Percentiles rank a stretch among this genome's conserved stretches.
These are phyloP conservation scores for Fusarium graminum DNA, from an alignment of 2,329 filamentous ascomycete genomes.

Conservation along the genomic window DNA sequence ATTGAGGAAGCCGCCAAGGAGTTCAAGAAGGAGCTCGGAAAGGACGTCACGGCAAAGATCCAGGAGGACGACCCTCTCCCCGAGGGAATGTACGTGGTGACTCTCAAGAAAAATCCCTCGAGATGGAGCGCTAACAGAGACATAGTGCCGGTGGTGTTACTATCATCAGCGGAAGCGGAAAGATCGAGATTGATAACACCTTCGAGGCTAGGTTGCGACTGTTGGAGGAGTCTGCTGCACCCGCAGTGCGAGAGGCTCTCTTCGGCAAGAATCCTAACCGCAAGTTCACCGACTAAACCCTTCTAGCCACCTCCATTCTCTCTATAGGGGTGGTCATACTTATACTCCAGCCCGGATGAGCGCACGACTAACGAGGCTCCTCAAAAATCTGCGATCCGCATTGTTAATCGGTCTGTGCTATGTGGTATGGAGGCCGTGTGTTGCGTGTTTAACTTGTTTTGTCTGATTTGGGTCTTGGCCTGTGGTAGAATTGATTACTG, in stretches of 20 bases:
- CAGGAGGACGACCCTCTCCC: constrained; percentile 85
- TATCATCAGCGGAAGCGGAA: constrained; percentile 85
- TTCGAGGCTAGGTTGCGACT: constrained; percentile 91
- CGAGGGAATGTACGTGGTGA: constrained; percentile 79
- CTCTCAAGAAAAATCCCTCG: not conserved
- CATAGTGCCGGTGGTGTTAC: constrained; percentile 83
- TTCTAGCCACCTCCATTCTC: constrained; percentile 13
- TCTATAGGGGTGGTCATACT: constrained; percentile 23
- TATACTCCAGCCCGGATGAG: constrained; percentile 34
- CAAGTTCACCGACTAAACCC: constrained; percentile 87
- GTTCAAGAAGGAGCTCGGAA: constrained; percentile 83
- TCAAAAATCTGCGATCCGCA: constrained; percentile 43
- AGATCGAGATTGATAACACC: constrained; percentile 99
- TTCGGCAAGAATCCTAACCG: constrained; percentile 97
- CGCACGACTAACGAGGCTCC: constrained; percentile 39
- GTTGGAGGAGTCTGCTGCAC: constrained; percentile 86
- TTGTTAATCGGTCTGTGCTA: constrained; percentile 48
- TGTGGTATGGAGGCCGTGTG: constrained; percentile 55
- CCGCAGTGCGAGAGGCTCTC: constrained; percentile 84
- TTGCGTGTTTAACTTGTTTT: constrained; percentile 47
- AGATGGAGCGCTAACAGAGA: constrained; percentile 42
- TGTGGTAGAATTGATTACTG: constrained; percentile 47
- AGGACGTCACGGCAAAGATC: constrained; percentile 76
- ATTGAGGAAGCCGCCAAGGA: constrained; percentile 81
- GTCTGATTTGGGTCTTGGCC: constrained; percentile 45